These are phyloP conservation scores for Aureobasidium sp. DNA, from an alignment of 2,329 filamentous ascomycete genomes.

Conservation along the genomic window DNA sequence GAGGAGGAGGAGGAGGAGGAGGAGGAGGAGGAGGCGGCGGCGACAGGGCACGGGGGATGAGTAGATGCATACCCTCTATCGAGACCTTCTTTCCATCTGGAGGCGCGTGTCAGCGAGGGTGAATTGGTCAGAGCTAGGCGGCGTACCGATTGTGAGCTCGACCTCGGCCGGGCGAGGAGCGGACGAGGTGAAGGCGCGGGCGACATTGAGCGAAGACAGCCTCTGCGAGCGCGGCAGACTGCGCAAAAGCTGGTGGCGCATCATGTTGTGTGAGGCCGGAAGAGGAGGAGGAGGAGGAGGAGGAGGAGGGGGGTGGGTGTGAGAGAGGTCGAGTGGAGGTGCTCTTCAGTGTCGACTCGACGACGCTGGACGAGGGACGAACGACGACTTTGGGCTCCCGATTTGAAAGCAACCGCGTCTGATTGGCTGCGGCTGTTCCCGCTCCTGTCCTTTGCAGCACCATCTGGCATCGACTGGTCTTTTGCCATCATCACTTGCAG, in stretches of 20 bases:
- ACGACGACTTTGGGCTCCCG: too few relatives aligned
- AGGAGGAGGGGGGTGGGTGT: conserved; percentile 14
- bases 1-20: background rate
- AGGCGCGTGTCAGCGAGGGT: conserved; percentile 28
- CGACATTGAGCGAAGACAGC: conserved; percentile 49
- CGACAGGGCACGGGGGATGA: background rate
- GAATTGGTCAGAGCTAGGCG: background rate
- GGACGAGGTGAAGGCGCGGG: conserved; percentile 77
- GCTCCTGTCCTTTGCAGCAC: too few relatives aligned
- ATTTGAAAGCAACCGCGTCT: too few relatives aligned
- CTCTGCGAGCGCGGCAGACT: conserved; percentile 52
- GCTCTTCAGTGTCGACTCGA: too few relatives aligned
- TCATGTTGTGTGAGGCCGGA: conserved; percentile 38
- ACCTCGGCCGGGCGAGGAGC: conserved; percentile 78
- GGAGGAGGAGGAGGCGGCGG: background rate
- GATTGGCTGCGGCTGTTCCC: too few relatives aligned
- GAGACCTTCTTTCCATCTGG: conserved; percentile 96
- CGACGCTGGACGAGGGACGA: too few relatives aligned
- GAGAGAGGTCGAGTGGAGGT: background rate
- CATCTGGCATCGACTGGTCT: too few relatives aligned
- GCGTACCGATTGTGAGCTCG: conserved; percentile 86
- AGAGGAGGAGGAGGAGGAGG: conserved; percentile 19
- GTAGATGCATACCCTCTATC: conserved; percentile 68
- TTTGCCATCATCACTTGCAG: too few relatives aligned
- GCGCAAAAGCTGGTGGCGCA: conserved; percentile 59